These are phyloP conservation scores for Fraxinus velutina DNA, from an alignment of 305 asterid species.

Conservation along the genomic window DNA sequence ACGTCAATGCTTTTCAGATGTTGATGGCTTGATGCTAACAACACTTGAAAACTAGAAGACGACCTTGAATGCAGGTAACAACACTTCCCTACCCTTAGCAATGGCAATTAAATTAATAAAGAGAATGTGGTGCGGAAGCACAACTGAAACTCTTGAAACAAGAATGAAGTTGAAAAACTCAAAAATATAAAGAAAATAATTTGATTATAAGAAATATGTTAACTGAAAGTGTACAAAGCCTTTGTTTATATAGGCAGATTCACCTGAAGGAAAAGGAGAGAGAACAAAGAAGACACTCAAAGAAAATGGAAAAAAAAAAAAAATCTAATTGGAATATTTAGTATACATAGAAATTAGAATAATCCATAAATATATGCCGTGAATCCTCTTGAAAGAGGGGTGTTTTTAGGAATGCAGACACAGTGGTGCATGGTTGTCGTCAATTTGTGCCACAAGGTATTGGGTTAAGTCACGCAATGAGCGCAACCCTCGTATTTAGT, in stretches of 20 bases:
- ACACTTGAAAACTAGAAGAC: background rate
- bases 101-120: background rate
- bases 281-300: background rate
- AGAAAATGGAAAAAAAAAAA: background rate
- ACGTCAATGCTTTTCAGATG: background rate
- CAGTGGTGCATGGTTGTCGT: background rate
- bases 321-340: background rate
- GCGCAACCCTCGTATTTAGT: background rate
- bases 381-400: background rate
- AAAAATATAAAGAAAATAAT: background rate
- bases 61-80: background rate
- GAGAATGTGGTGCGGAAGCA: background rate
- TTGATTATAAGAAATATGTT: background rate
- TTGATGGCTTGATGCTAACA: background rate
- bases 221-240: background rate
- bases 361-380: background rate
- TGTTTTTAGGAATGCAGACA: background rate
- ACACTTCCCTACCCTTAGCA: background rate
- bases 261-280: background rate
- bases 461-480: background rate
- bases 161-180: background rate
- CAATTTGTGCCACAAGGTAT: background rate
- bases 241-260: background rate
- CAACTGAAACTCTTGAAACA: background rate
- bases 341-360: background rate